Base-by-base conservation (phyloP, 2,329 filamentous ascomycete genomes). In the Claviceps sp. region DNA sequence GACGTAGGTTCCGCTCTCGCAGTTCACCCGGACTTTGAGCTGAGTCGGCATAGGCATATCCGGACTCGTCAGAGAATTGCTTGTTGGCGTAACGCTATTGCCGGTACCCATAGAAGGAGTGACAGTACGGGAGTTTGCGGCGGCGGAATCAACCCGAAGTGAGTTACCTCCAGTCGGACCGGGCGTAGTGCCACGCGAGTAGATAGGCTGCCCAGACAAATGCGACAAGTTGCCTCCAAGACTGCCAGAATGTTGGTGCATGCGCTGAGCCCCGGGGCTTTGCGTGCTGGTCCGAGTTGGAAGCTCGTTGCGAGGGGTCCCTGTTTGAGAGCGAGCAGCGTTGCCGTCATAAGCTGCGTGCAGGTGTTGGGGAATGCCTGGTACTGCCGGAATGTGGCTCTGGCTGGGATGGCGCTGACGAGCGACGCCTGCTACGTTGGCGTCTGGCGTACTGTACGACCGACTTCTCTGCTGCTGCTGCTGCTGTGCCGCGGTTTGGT, bases 381-480 rank as follows among this genome's bases (percentile, higher is more conserved):
- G 86, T 13, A 90, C 85, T 11, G 79, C 80, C 5, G 86, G 86
- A 5, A 88, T 77, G 54, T 71, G 64, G 59, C 65, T 72, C 68
- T 67, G 73, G 64, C 71, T 76, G 64, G 67, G 74, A 66, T 79
- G 78, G 56, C 75, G 71, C 50, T 72, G 73, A 56, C 81, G 75
- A 62, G 75, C 73, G 47, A 76, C 76, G 56, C 78, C 76, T 50
- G 82, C 78, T 50, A 78, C 83, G 57, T 94, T 88, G 59, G 95
- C 95, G 65, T 97, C 90, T 7, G 93, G 91, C 56, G 90, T 96
- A 70, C 91, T 97, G 62, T 94, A 94, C 39, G 90, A 95, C 57
- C 93, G 80, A 69, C 87, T 84, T 58, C 89, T 79, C 62, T 85
- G 82, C 64, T 88, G 49, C 48, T 44, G 83, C 49, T 38, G 83